Conservation (phyloP, 2,329 filamentous ascomycete species). For the Alternaria atra region DNA sequence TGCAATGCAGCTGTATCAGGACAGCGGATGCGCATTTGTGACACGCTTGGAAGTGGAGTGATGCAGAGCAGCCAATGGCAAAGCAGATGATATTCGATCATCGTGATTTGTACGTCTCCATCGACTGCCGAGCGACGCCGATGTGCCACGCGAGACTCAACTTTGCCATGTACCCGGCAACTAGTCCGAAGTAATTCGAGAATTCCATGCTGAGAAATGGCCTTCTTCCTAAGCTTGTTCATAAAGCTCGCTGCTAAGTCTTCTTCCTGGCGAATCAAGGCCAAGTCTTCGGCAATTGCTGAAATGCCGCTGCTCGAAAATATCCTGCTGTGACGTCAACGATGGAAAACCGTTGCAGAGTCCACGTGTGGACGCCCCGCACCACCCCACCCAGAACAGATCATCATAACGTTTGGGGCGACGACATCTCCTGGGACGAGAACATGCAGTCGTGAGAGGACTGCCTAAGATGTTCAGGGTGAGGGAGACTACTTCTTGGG, state of each 20-base stretch:
- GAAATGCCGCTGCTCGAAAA: not conserved
- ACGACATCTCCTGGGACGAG: not conserved
- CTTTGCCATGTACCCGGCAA: slow-evolving; percentile 30
- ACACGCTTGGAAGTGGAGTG: slow-evolving; percentile 16
- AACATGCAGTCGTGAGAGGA: not conserved
- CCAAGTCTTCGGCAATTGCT: not conserved
- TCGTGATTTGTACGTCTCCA: slow-evolving; percentile 19
- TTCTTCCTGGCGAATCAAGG: not conserved
- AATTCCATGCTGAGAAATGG: slow-evolving; percentile 39
- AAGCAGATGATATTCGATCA: slow-evolving; percentile 17
- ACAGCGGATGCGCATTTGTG: slow-evolving; percentile 19
- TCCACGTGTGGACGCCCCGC: slow-evolving; percentile 15
- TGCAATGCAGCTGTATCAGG: slow-evolving; percentile 21
- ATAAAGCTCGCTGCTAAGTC: not conserved
- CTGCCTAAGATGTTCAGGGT: not conserved
- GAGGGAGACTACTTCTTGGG: not conserved
- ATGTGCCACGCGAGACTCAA: slow-evolving; percentile 26
- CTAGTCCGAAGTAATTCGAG: slow-evolving; percentile 23
- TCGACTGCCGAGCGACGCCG: slow-evolving; percentile 32
- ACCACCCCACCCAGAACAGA: slow-evolving; percentile 5
- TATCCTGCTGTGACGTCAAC: slow-evolving; percentile 12
- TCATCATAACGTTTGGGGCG: not conserved
- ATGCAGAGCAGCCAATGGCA: slow-evolving; percentile 22
- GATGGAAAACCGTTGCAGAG: not conserved
- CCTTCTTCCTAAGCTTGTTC: not conserved